Percentiles rank a stretch among this genome's conserved stretches.
phyloP scores from a whole-genome alignment of 2,329 filamentous ascomycete genomes.

The Penicillium digitatum region DNA sequence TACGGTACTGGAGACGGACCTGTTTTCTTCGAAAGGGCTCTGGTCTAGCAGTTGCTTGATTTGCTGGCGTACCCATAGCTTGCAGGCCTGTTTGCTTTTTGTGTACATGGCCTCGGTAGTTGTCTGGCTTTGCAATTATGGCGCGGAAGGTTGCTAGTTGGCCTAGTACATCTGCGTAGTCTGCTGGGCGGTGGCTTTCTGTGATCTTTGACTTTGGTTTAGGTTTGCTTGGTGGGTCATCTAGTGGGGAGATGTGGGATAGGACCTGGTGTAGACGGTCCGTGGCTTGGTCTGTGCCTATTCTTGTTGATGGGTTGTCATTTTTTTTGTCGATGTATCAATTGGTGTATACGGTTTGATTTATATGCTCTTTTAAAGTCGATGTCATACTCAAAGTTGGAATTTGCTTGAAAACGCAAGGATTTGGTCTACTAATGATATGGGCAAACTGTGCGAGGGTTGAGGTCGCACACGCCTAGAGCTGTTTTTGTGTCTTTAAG shows the following conservation, averaged over 20 bases:
- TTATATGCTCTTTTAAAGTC: too few relatives aligned
- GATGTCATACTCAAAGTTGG: too few relatives aligned
- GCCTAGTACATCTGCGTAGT: conserved; percentile 60
- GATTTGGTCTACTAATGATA: conserved; percentile 11
- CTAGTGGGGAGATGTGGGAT: conserved; percentile 37
- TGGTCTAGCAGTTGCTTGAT: conserved; percentile 56
- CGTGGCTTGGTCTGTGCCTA: conserved; percentile 30
- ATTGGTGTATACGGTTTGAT: background rate
- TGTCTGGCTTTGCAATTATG: conserved; percentile 55
- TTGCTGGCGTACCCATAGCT: conserved; percentile 62
- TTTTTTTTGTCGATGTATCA: conserved; percentile 9
- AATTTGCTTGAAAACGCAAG: background rate
- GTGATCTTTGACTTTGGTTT: conserved; percentile 31
- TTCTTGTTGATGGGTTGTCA: conserved; percentile 7
- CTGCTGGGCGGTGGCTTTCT: conserved; percentile 48
- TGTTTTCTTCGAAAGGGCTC: conserved; percentile 56
- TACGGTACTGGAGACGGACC: conserved; percentile 57
- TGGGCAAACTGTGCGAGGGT: conserved; percentile 3
- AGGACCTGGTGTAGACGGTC: conserved; percentile 49
- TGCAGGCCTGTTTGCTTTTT: conserved; percentile 62
- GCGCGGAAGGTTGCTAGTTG: conserved; percentile 52
- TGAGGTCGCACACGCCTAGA: conserved; percentile 34
- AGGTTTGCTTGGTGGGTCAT: conserved; percentile 21
- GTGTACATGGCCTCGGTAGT: conserved; percentile 56
- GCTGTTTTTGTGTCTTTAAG: too few relatives aligned